Conservation (phyloP, 176 grass and related monocot genomes). For the Zea luxurians region DNA sequence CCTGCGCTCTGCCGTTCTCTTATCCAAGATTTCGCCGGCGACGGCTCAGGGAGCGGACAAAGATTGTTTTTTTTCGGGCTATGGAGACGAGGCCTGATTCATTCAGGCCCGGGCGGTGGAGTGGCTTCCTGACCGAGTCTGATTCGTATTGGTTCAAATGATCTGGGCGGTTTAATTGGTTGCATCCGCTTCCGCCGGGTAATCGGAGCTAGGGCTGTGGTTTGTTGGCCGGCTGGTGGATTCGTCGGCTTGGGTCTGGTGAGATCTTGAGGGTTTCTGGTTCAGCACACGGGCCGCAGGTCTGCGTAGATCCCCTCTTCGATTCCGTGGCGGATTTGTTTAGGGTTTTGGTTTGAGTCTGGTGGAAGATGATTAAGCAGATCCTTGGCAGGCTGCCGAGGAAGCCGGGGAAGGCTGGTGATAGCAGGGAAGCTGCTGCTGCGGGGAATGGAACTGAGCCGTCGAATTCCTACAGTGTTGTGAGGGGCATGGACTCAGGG, state of each 20-base stretch:
- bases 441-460: constrained; percentile 47
- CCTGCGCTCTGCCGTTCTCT: too few species aligned
- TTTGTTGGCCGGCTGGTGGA: too few species aligned
- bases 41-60: too few species aligned
- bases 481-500: constrained; percentile 52
- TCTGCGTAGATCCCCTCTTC: constrained; percentile 2
- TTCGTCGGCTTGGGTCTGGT: too few species aligned
- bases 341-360: constrained; percentile 38
- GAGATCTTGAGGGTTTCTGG: too few species aligned
- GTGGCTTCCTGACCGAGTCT: constrained; percentile 34
- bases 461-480: constrained; percentile 59
- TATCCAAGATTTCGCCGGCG: too few species aligned
- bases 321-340: constrained; percentile 16
- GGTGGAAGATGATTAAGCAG: constrained; percentile 83
- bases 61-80: too few species aligned
- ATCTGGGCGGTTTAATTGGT: constrained; percentile 23
- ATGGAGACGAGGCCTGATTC: constrained; percentile 39
- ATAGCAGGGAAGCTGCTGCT: constrained; percentile 53
- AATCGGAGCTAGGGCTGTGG: too few species aligned
- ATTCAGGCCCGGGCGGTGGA: constrained; percentile 28
- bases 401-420: constrained; percentile 71
- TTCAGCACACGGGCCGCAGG: too few species aligned
- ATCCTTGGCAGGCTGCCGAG: constrained; percentile 80
- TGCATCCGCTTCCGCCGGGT: too few species aligned
- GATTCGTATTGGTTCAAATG: constrained; percentile 43